Base-by-base conservation (phyloP, 2,329 filamentous ascomycete species). In the Dactylellina cionopaga region DNA sequence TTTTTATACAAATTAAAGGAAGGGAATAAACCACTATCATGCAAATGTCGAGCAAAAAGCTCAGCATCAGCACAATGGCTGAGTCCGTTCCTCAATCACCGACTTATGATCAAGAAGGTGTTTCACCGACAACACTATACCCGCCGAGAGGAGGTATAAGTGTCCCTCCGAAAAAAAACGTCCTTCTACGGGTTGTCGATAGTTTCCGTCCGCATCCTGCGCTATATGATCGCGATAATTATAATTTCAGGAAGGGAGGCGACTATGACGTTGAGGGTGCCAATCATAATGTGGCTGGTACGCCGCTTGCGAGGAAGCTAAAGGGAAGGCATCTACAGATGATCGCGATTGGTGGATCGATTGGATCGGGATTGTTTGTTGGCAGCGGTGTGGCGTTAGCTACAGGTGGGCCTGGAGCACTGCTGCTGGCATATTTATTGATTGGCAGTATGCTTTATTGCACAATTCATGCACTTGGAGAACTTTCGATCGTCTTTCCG, bases 261-360 rank as follows among this genome's bases (percentile, higher is more conserved):
- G 37, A 63, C 19, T 73, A 73, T 24, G 76, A 77, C 72, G 43
- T 76, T 47, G 76, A 77, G 25, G 65, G 72, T 17, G 76, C 75
- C 13, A 75, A 75, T 19, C 52, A 71, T 17, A 76, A 75, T 37
- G 59, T 77, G 13, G 76, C 76, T 5, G 76, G 89, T 75, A 89
- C 91, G 46, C 88, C 90, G 5, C 84, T 98, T 54, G 87, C 90
- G 54, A 85, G 92, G 77, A 89, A 88, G 79, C 82, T 96, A 76
- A 95, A 96, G 81, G 88, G 89, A 17, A 85, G 92, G 49, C 94
- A 98, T 83, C 79, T 97, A 79, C 93, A 97, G 83, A 97, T 97
- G 94, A 97, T 97, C 83, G 94, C 94, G 11, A 96, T 97, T 76
- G 92, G 92, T 76, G 93, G 93, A 43, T 94, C 91, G 9, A 96